Conservation (phyloP, 148 eudicot species). For the Silene latifolia region DNA sequence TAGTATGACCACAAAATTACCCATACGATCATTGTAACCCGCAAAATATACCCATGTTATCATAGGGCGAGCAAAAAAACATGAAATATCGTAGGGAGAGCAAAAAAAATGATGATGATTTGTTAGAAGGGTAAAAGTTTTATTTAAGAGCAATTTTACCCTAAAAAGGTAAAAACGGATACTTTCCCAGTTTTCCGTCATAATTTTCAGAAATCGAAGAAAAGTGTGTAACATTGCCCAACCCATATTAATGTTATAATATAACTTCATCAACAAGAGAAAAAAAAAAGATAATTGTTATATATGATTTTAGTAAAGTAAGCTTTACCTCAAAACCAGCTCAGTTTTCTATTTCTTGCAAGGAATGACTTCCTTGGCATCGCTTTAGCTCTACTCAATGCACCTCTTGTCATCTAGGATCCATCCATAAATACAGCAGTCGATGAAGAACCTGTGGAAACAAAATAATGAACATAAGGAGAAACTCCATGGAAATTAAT, state of each 20-base stretch:
- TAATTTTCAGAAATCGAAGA: not conserved
- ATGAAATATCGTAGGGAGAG: not conserved
- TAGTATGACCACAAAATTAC: too few species aligned
- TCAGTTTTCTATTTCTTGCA: constrained; percentile 50
- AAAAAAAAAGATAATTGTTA: not conserved
- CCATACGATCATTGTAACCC: too few species aligned
- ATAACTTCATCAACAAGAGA: not conserved
- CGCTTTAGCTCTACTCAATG: constrained; percentile 36
- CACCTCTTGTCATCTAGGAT: not conserved
- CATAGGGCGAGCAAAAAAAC: not conserved
- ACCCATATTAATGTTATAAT: not conserved
- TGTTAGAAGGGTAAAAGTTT: not conserved
- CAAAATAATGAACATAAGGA: not conserved
- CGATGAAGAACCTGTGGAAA: not conserved
- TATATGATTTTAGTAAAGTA: constrained; percentile 8
- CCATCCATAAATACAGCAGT: not conserved
- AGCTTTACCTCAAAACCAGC: constrained; percentile 19
- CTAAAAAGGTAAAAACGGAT: not conserved
- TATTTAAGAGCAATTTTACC: not conserved
- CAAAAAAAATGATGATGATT: not conserved
- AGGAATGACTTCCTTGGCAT: constrained; percentile 37
- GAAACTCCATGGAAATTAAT: constrained; percentile 33
- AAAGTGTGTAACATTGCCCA: constrained; percentile 2
- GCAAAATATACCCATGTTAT: too few species aligned
- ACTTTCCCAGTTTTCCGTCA: not conserved